phyloP scores from a whole-genome alignment of 2,329 filamentous ascomycete species.

The Fusarium subglutinans region DNA sequence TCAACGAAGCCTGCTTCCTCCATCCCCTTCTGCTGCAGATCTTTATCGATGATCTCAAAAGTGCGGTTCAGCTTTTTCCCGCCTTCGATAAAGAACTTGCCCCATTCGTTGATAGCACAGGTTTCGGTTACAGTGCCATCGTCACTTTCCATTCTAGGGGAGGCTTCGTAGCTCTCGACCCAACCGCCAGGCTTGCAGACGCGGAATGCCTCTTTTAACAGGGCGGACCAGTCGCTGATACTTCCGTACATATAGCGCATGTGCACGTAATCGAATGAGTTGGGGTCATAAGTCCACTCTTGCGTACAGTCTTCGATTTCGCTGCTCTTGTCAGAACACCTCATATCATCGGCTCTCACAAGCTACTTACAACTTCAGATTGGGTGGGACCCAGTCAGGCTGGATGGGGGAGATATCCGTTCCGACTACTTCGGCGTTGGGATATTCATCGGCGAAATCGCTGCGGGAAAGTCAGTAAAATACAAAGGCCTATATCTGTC shows the following conservation, averaged over 20 bases:
- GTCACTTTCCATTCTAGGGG: constrained; percentile 43
- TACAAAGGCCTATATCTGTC: fast-evolving
- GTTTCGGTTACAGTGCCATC: constrained; percentile 45
- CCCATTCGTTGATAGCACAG: constrained; percentile 44
- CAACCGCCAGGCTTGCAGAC: constrained; percentile 66
- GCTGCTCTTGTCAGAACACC: not conserved
- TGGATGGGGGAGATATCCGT: constrained; percentile 68
- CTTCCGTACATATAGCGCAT: constrained; percentile 65
- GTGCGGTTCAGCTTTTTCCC: constrained; percentile 45
- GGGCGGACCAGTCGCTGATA: constrained; percentile 63
- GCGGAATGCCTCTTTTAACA: constrained; percentile 61
- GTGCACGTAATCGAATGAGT: constrained; percentile 68
- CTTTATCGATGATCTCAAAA: constrained; percentile 38
- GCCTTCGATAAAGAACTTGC: constrained; percentile 43
- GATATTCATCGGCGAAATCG: constrained; percentile 57
- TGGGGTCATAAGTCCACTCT: constrained; percentile 42
- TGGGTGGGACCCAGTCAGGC: constrained; percentile 57
- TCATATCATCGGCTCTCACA: fast-evolving
- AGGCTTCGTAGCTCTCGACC: constrained; percentile 47
- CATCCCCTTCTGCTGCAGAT: constrained; percentile 33
- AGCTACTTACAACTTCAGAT: constrained; percentile 52
- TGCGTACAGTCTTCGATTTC: constrained; percentile 45
- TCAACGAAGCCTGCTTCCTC: constrained; percentile 38
- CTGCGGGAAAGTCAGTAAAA: constrained; percentile 45
- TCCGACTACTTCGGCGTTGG: constrained; percentile 56